Conservation (phyloP, 2,329 filamentous ascomycete species). For the Cytospora paraplurivora region DNA sequence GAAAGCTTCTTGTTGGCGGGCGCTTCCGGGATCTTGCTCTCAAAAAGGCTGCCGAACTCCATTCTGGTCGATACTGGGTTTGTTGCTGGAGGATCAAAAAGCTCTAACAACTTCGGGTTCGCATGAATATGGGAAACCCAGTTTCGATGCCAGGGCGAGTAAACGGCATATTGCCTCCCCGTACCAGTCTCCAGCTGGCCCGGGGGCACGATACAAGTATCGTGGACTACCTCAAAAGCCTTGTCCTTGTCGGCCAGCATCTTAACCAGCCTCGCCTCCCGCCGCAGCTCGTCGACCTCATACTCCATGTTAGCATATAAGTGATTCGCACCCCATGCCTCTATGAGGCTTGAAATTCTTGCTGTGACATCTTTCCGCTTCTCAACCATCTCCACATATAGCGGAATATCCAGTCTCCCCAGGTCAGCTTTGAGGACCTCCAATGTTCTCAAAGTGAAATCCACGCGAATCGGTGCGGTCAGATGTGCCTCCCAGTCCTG, state of each 20-base stretch:
- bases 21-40: conserved; percentile 58
- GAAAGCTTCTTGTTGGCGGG: conserved; percentile 65
- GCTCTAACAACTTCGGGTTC: conserved; percentile 66
- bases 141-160: conserved; percentile 76
- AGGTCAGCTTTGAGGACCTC: conserved; percentile 66
- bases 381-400: conserved; percentile 73
- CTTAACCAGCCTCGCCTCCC: conserved; percentile 69
- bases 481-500: conserved; percentile 84
- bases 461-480: conserved; percentile 71
- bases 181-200: conserved; percentile 66
- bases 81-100: conserved; percentile 57
- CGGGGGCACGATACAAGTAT: conserved; percentile 81
- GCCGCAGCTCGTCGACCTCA: conserved; percentile 83
- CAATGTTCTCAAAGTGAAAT: conserved; percentile 78
- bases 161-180: conserved; percentile 82
- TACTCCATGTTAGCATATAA: conserved; percentile 86
- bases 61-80: conserved; percentile 52
- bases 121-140: conserved; percentile 76
- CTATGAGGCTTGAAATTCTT: conserved; percentile 65
- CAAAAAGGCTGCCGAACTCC: conserved; percentile 60
- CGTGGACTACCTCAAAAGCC: conserved; percentile 71
- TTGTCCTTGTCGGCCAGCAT: conserved; percentile 64
- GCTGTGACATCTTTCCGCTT: conserved; percentile 63
- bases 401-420: conserved; percentile 71
- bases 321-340: conserved; percentile 73